Conservation (phyloP, 768 basidiomycete genomes). For the Dendrothele bispora region DNA sequence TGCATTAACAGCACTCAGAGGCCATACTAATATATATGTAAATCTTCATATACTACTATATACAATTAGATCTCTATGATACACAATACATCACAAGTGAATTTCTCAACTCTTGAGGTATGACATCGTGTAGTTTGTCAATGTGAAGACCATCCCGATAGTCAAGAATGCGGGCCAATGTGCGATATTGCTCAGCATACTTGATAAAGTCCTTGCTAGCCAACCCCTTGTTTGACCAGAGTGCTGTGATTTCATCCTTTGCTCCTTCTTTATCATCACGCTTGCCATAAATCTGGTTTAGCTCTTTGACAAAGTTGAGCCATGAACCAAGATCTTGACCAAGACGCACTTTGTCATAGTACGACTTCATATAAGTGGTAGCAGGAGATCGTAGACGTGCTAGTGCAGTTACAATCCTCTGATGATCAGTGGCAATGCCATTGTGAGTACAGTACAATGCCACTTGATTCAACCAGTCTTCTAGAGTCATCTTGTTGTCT, state of each 20-base stretch:
- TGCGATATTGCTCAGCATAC: constrained; percentile 5
- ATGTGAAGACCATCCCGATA: background rate
- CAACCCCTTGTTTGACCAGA: background rate
- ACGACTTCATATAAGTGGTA: background rate
- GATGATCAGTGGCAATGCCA: constrained; percentile 1
- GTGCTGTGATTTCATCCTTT: background rate
- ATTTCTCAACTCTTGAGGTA: background rate
- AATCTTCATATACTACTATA: no score
- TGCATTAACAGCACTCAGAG: no score
- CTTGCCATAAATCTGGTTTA: background rate
- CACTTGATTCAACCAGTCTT: constrained; percentile 2
- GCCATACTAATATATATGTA: no score
- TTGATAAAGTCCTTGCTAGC: constrained; percentile 3
- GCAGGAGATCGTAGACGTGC: background rate
- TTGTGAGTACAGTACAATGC: background rate
- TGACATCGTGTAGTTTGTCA: constrained; percentile 1
- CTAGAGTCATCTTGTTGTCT: background rate
- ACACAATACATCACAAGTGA: background rate
- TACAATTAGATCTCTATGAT: no score
- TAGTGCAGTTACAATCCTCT: constrained; percentile 1
- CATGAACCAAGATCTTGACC: background rate
- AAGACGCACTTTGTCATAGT: background rate
- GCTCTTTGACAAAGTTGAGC: background rate
- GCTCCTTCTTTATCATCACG: background rate
- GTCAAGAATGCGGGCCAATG: background rate